These are phyloP conservation scores for Nothophytophthora sp. DNA, from an alignment of 352 stramenopile species.

Conservation along the genomic window DNA sequence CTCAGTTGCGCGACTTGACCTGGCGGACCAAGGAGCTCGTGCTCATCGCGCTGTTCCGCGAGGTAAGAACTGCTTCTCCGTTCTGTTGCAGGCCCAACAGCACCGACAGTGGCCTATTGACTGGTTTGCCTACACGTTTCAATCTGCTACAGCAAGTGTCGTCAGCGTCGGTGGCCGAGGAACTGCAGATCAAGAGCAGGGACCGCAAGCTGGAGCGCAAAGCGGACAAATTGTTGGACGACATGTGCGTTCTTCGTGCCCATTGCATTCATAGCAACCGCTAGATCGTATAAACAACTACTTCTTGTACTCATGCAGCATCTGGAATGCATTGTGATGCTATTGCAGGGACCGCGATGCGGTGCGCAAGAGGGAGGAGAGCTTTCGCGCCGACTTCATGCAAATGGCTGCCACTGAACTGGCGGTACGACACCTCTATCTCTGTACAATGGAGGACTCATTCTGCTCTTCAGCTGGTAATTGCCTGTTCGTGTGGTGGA, in stretches of 20 bases:
- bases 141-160: conserved; percentile 38
- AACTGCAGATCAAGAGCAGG: conserved; percentile 27
- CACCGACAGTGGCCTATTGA: background rate
- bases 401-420: conserved; percentile 46
- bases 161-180: conserved; percentile 32
- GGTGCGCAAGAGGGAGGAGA: conserved; percentile 55
- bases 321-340: background rate
- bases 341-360: conserved; percentile 36
- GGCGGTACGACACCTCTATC: too few species aligned
- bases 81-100: background rate
- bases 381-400: conserved; percentile 63
- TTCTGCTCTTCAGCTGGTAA: background rate
- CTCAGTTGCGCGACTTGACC: conserved; percentile 45
- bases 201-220: conserved; percentile 51
- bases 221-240: conserved; percentile 45
- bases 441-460: too few species aligned
- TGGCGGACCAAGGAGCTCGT: conserved; percentile 52
- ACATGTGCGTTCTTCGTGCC: conserved; percentile 4
- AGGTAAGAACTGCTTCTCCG: conserved; percentile 22
- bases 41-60: conserved; percentile 48
- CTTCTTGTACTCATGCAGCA: background rate
- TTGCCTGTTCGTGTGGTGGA: background rate
- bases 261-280: too few species aligned
- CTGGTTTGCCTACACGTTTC: background rate
- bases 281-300: too few species aligned